Evolutionary conservation across 2,329 filamentous ascomycete genomes (phyloP), one percentile per base, ranked within the genome.

Genomic region (Coniochaeta sp.): DNA sequence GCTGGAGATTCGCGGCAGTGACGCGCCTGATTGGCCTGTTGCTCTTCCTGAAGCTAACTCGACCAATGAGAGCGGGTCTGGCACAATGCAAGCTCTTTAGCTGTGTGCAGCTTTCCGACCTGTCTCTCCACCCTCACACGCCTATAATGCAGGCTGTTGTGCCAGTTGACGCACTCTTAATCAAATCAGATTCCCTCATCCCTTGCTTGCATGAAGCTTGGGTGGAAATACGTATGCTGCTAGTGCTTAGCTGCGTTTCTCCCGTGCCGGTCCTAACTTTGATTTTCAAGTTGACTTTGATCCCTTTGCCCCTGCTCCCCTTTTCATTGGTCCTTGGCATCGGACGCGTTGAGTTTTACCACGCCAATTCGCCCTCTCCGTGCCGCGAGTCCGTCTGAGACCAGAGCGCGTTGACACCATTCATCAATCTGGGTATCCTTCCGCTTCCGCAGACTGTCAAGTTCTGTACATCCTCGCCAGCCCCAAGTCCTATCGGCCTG

Each of bases 281-380:
- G 47, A 31, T 31, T 14, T 26, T 17, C 19, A 31, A n/a, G 47
- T n/a, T 52, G 47, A 14, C 24, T 5, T 17, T 7, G 1, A 31
- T 52, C 47, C 47, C 47, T 52, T 52, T 14, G 47, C 47, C 47
- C 47, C 26, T 31, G 24, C 1, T 31, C 14, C 47, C 47, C 47
- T 12, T 31, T 31, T 22, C 47, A 52, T 52, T 52, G 47, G 47
- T 52, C 24, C 54, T 57, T 57, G 54, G 54, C 54, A 57, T 57
- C 58, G 44, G 58, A 64, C 65, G 64, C 65, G 65, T 65, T 36
- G 57, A 59, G 67, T 69, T 69, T 69, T 67, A 69, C 65, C 67
- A 68, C 68, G 65, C 64, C 64, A 64, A 60, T 60, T 62, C 66
- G 67, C 66, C 54, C 54, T 57, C 28, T 36, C 33, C 6, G 31